Conservation (phyloP, 2,329 filamentous ascomycete genomes). For the Diaporthe eres region DNA sequence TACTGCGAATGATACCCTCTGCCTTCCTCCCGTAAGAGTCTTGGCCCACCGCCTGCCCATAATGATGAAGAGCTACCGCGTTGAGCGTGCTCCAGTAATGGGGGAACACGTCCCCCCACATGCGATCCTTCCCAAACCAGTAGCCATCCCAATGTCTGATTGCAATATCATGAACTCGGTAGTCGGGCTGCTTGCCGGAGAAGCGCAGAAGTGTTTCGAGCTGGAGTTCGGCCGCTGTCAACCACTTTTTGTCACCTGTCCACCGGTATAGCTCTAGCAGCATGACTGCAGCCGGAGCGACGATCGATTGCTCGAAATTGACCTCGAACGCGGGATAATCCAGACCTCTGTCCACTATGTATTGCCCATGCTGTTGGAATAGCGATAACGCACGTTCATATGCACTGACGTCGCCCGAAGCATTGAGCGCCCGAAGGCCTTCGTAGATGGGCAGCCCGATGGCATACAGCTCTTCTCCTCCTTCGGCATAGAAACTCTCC, state of each 20-base stretch:
- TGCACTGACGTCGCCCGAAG: background rate
- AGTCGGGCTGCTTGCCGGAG: background rate
- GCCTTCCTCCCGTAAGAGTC: background rate
- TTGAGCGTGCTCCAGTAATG: background rate
- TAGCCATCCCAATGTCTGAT: slow-evolving; percentile 10
- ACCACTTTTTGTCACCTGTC: background rate
- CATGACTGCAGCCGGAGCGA: background rate
- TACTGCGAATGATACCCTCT: background rate
- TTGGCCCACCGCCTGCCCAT: background rate
- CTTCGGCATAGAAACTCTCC: background rate
- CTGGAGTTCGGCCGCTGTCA: background rate
- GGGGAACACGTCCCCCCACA: background rate
- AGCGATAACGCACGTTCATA: background rate
- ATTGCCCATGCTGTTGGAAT: background rate
- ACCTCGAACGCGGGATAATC: background rate
- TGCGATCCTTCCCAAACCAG: background rate
- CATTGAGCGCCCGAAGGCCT: background rate
- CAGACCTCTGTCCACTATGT: background rate
- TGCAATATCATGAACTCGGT: background rate
- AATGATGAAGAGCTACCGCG: background rate
- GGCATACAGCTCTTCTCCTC: background rate
- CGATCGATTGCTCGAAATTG: background rate
- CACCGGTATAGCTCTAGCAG: background rate
- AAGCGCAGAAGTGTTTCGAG: background rate
- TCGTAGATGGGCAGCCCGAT: background rate